A percentile compares a stretch with the other conserved stretches of the same genome.
Evolutionary conservation across 306 rosid genomes (phyloP).

Genomic region (Hippophae gyantsensis): DNA sequence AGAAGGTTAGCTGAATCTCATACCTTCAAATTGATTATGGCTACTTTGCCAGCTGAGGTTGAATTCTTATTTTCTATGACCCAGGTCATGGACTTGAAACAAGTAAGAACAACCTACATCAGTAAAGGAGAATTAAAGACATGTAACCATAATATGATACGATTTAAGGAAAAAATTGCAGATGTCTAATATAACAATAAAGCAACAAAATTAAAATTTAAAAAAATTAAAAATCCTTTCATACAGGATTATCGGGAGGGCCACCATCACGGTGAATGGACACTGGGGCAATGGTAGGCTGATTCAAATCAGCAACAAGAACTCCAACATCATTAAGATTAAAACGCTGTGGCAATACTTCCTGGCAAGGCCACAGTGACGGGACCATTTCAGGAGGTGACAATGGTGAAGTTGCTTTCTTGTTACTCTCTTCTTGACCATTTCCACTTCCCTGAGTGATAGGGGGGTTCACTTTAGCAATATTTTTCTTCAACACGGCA

Average conservation of each 20-base stretch:
- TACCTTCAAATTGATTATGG: constrained; percentile 70
- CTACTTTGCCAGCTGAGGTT: constrained; percentile 40
- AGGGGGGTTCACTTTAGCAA: constrained; percentile 40
- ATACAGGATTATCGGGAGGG: constrained; percentile 46
- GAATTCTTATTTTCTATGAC: constrained; percentile 57
- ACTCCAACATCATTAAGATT: constrained; percentile 49
- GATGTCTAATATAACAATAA: not conserved
- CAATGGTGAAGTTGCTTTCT: constrained; percentile 29
- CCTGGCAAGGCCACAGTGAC: constrained; percentile 61
- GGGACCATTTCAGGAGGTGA: constrained; percentile 24
- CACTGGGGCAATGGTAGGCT: constrained; percentile 38
- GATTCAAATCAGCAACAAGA: constrained; percentile 47
- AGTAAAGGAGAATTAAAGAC: constrained; percentile 12
- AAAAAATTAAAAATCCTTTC: constrained; percentile 11
- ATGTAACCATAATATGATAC: constrained; percentile 3
- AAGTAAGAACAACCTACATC: constrained; percentile 57
- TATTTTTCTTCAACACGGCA: constrained; percentile 41
- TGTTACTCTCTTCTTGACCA: constrained; percentile 44
- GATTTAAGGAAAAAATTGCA: not conserved
- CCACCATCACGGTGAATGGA: constrained; percentile 48
- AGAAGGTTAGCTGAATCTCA: constrained; percentile 3
- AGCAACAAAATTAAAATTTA: not conserved
- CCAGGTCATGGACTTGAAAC: constrained; percentile 78
- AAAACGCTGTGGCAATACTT: constrained; percentile 39
- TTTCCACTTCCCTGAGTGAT: constrained; percentile 39